Conservation (phyloP, 257 asterid species). For the Cruciata laevipes region DNA sequence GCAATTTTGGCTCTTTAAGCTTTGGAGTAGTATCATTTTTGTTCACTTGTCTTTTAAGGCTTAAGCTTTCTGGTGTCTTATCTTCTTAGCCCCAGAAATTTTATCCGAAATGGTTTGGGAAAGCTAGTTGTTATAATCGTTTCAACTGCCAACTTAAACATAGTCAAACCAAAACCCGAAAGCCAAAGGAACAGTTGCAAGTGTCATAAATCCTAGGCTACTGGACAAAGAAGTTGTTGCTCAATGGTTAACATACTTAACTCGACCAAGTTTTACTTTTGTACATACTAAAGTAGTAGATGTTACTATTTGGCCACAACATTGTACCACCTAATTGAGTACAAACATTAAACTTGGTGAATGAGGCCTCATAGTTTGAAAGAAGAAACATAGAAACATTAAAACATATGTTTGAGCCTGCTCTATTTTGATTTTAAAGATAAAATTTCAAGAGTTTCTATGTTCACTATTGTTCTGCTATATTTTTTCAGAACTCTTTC, state of each 20-base stretch:
- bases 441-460: not conserved
- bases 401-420: not conserved
- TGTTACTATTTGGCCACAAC: not conserved
- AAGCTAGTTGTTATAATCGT: not conserved
- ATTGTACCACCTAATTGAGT: not conserved
- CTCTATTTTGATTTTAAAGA: not conserved
- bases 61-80: not conserved
- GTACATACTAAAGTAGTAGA: not conserved
- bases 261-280: not conserved
- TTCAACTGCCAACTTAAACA: not conserved
- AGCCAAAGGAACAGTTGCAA: not conserved
- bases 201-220: not conserved
- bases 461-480: not conserved
- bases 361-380: not conserved
- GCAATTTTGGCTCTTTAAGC: not conserved
- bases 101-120: not conserved
- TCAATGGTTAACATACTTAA: not conserved
- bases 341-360: not conserved
- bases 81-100: not conserved
- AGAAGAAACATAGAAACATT: not conserved
- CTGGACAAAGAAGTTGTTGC: not conserved
- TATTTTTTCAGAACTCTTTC: not conserved
- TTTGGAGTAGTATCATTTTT: not conserved
- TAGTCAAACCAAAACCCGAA: not conserved
- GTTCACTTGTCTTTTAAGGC: not conserved